phyloP scores from a whole-genome alignment of 371 early-diverging fungal species.

The Blastocladiella emersonii region DNA sequence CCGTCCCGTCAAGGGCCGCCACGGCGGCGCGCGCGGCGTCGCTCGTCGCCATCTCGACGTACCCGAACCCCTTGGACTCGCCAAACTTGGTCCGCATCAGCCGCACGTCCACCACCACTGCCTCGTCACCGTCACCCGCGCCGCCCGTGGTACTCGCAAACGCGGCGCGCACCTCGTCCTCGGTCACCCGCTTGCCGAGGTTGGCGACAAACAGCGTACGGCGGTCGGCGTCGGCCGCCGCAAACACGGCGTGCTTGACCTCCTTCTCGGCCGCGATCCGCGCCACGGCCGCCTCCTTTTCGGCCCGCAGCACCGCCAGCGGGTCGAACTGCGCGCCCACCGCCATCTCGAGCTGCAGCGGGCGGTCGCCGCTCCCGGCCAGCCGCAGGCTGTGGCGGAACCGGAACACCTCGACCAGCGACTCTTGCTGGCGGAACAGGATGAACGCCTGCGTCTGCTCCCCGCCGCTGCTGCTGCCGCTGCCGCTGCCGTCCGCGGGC shows the following conservation, averaged over 20 bases:
- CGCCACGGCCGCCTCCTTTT: not conserved
- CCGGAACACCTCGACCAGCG: not conserved
- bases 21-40: not conserved
- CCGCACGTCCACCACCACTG: not conserved
- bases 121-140: not conserved
- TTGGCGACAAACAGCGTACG: not conserved
- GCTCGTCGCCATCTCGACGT: not conserved
- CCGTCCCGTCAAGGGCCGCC: no score
- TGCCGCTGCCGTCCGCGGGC: no score
- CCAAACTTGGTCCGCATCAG: constrained; percentile 3
- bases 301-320: not conserved
- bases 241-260: not conserved
- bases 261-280: not conserved
- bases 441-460: not conserved
- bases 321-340: not conserved
- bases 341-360: not conserved
- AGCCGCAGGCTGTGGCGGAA: not conserved
- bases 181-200: not conserved
- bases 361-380: not conserved
- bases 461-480: not conserved
- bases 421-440: not conserved
- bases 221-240: not conserved
- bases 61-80: constrained; percentile 4
- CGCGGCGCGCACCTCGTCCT: not conserved
- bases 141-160: not conserved